Percentiles rank a stretch among this genome's conserved stretches.
These are phyloP conservation scores for Camelina laxa DNA, from an alignment of 345 rosid genomes.

Conservation along the genomic window DNA sequence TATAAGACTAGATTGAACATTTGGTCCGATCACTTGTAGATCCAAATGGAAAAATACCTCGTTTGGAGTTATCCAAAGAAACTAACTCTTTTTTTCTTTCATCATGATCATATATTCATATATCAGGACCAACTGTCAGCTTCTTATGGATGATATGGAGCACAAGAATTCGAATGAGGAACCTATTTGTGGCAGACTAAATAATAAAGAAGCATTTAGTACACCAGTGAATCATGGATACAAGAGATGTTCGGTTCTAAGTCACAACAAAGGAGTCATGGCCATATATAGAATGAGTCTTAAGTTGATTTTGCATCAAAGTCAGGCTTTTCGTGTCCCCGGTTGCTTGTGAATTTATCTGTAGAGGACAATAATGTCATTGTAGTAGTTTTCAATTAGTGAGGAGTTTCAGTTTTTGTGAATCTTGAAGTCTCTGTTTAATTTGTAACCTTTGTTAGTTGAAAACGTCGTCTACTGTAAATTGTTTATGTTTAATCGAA, in stretches of 20 bases:
- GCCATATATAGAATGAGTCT: background rate
- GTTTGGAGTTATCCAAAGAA: too few species aligned
- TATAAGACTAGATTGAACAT: too few species aligned
- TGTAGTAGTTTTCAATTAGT: background rate
- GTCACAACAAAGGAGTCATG: background rate
- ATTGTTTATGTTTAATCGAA: slow-evolving; percentile 24
- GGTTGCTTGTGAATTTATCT: background rate
- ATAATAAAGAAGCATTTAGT: background rate
- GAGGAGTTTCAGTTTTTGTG: background rate
- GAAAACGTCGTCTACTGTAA: slow-evolving; percentile 4
- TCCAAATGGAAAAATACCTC: too few species aligned
- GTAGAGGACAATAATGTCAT: background rate
- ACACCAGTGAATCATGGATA: too few species aligned
- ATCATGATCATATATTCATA: too few species aligned
- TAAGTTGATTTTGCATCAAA: background rate
- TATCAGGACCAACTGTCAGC: too few species aligned
- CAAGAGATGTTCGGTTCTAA: background rate
- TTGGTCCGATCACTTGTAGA: too few species aligned
- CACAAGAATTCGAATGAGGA: background rate
- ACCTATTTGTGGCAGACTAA: background rate
- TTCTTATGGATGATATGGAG: background rate
- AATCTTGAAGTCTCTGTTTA: slow-evolving; percentile 1
- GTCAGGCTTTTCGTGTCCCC: background rate
- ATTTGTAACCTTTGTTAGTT: slow-evolving; percentile 6
- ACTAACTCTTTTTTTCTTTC: too few species aligned